Base-by-base conservation (phyloP, 1,284 basidiomycete species). In the Heliocybe sulcata region DNA sequence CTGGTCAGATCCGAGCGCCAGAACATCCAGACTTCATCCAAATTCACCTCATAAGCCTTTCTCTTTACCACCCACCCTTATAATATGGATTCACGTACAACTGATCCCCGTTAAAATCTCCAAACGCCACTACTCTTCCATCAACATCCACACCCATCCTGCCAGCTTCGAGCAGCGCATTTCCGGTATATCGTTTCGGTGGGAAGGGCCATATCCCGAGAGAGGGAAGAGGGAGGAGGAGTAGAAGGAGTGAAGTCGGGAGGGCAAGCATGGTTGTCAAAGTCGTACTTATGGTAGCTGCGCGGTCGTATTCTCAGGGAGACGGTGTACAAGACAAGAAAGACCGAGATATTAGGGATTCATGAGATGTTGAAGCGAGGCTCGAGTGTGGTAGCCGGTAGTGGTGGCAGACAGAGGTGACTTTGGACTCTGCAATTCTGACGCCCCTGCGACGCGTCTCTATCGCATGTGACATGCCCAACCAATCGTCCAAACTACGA, bases 81-180 rank as follows among this genome's bases (percentile, higher is more conserved):
- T 33, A 54, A 50, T 14, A 48, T 20, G 45, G 19, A 31, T 31
- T 31, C 22, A 74, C 90, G 68, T 67, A 96, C 92, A 91, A 91
- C 67, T 97, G 94, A 69, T 98, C 94, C 3, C 91, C 94, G 67
- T 98, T 87, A 69, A 93, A 95, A 72, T 99, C 96, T 27, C 93
- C 96, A 64, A 94, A 90, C 1, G 94, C 95, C 51, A 92, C 79
- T 26, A 97, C 79, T 55, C 90, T 80, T 22, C 82, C 83, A 38
- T 83, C 78, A n/a, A 75, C 74, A 35, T 79, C 77, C 19, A 99
- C 72, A 1, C 94, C 95, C 62, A 97, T 76, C 0, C 82, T 71
- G 1, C 94, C 95, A 1, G 93, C 87, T 60, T 84, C 77, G 57
- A 97, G 77, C 49, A 98, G 77, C 0, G 88, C 82, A 63, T 96